phyloP scores from a whole-genome alignment of 108 stramenopile species.

The Nannochloropsis gaditana region DNA sequence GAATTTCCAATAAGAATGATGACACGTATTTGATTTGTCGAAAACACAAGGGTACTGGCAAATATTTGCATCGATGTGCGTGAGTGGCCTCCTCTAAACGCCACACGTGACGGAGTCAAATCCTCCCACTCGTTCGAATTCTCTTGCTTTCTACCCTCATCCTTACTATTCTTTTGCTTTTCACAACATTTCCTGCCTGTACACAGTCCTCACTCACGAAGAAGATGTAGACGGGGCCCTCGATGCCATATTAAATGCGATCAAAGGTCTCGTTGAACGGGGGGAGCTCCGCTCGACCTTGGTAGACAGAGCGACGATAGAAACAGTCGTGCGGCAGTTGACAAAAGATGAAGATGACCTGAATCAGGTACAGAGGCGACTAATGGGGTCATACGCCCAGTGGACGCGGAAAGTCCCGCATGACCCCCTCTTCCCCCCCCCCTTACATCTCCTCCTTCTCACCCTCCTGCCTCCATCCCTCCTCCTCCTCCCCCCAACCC shows the following conservation, averaged over 20 bases:
- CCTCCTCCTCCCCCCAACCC: not conserved
- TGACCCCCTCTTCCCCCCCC: not conserved
- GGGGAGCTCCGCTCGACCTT: not conserved
- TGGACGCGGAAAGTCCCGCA: not conserved
- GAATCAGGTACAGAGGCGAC: not conserved
- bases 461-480: not conserved
- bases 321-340: slow-evolving; percentile 16
- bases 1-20: too few species aligned
- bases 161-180: not conserved
- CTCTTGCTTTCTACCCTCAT: not conserved
- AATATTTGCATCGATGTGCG: too few species aligned
- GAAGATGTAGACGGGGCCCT: slow-evolving; percentile 16
- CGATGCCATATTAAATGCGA: not conserved
- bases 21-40: too few species aligned
- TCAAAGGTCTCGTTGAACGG: not conserved
- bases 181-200: too few species aligned
- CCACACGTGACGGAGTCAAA: not conserved
- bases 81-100: too few species aligned
- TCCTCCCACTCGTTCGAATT: not conserved
- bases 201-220: not conserved
- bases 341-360: slow-evolving; percentile 10
- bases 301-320: not conserved
- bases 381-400: not conserved
- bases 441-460: not conserved
- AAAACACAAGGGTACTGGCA: too few species aligned